phyloP scores from a whole-genome alignment of 495 filamentous ascomycete genomes.

The Penicillium arizonense region DNA sequence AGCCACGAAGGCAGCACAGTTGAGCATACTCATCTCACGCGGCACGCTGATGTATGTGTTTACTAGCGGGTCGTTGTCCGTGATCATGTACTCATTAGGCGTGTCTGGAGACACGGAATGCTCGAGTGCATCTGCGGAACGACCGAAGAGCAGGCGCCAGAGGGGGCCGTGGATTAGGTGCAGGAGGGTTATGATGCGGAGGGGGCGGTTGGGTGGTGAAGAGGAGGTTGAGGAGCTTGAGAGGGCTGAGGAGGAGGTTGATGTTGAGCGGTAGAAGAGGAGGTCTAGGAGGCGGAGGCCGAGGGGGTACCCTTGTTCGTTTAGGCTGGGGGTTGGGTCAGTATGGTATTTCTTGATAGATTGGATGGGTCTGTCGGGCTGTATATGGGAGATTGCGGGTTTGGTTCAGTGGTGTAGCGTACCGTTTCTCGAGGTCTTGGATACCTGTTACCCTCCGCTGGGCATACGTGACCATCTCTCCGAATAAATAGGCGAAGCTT shows the following conservation, averaged over 20 bases:
- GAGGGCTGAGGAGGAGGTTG: constrained; percentile 74
- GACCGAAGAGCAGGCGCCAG: constrained; percentile 88
- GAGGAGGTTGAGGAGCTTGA: constrained; percentile 71
- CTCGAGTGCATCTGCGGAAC: constrained; percentile 88
- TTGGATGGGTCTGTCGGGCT: neutral
- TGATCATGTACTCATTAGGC: constrained; percentile 96
- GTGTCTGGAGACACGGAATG: constrained; percentile 76
- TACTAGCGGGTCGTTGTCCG: constrained; percentile 93
- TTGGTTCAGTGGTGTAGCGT: constrained; percentile 12
- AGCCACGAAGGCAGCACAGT: constrained; percentile 93
- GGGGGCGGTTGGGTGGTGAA: constrained; percentile 69
- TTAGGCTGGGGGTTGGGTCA: constrained; percentile 59
- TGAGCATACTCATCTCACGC: constrained; percentile 91
- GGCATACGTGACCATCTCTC: constrained; percentile 95
- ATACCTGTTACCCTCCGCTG: constrained; percentile 88
- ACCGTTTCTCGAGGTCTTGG: constrained; percentile 90
- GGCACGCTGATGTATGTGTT: constrained; percentile 92
- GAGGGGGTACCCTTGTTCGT: constrained; percentile 91
- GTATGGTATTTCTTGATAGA: neutral
- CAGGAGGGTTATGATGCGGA: constrained; percentile 85
- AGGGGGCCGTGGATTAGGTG: constrained; percentile 90
- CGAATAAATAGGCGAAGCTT: constrained; percentile 93
- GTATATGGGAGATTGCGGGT: neutral
- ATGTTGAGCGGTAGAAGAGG: constrained; percentile 64
- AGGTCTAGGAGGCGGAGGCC: constrained; percentile 94